A percentile compares a stretch with the other conserved stretches of the same genome.
These are phyloP conservation scores for Nakataea oryzae DNA, from an alignment of 2,329 filamentous ascomycete species.

Conservation along the genomic window DNA sequence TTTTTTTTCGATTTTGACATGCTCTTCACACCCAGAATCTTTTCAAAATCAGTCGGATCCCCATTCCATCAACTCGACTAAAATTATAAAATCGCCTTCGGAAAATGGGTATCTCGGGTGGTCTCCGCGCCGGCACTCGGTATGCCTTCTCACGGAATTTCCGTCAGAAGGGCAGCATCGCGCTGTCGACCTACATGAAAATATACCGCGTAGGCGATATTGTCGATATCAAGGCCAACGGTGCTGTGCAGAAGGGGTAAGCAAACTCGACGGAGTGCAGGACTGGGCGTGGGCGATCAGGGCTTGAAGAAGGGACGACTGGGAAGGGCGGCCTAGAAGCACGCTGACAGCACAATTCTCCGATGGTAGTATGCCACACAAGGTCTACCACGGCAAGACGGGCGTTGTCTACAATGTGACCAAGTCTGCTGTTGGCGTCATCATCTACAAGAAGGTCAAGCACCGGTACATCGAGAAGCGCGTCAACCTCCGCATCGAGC, in stretches of 20 bases:
- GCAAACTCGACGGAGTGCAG: conserved; percentile 20
- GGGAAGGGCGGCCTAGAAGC: not conserved
- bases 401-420: conserved; percentile 98
- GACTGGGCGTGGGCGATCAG: not conserved
- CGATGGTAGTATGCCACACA: conserved; percentile 78
- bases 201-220: conserved; percentile 98
- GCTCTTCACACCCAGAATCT: not conserved
- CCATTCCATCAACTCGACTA: no score
- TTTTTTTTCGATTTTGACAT: no score
- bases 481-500: conserved; percentile 97
- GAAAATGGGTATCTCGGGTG: conserved; percentile 84
- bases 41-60: not conserved
- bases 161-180: conserved; percentile 92
- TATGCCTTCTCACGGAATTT: conserved; percentile 92
- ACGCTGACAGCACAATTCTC: conserved; percentile 22
- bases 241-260: conserved; percentile 96
- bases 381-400: conserved; percentile 99
- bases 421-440: conserved; percentile 94
- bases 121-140: conserved; percentile 79
- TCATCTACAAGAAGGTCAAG: conserved; percentile 99
- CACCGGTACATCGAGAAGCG: conserved; percentile 99
- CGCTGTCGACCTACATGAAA: conserved; percentile 86
- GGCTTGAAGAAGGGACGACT: conserved; percentile 3
- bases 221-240: conserved; percentile 97
- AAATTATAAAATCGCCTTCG: no score